Base-by-base conservation (phyloP, 2,329 filamentous ascomycete genomes). In the Phyllosticta citribraziliensis region DNA sequence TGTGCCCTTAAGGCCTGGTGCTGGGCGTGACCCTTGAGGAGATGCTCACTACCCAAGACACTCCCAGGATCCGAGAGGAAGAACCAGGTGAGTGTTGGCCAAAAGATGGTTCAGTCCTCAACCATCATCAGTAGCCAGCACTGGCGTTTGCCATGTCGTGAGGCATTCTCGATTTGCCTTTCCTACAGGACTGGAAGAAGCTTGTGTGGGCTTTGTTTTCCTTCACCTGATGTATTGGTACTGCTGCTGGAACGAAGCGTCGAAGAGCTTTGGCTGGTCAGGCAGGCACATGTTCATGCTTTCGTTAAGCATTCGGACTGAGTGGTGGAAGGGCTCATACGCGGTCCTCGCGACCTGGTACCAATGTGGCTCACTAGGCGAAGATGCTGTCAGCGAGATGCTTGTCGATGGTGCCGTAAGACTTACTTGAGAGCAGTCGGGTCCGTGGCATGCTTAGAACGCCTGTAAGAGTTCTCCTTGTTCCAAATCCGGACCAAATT, bases 261-360 rank as follows among this genome's bases (percentile, higher is more conserved):
- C 55, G 40, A n/a, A 47, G 40, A n/a, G 12, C 17, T 47, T n/a
- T 5, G 14, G 40, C 40, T 47, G 40, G 17, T 47, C 40, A n/a
- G 55, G 72, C 24, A 80, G 67, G 60, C 86, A 88, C 52, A 89
- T 70, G 0, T 82, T 82, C 85, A 91, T 86, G 6, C 80, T 85
- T 70, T 87, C 84, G 68, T 92, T 91, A 60, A 92, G 76, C 87
- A 88, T 88, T 19, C 79, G 80, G 55, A 92, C 70, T 8, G 86
- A 89, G 75, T 82, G 82, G 59, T 90, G 82, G 69, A 88, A 89
- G 67, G 87, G 82, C 55, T 79, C 76, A 69, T 80, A 86, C 6
- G 79, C 73, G 52, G 70, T 74, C 14, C 65, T 68, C 20, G 24
- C 11, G n/a, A 58, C 40, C 19, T 20, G 11, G 25, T 6, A 6